Percentiles rank a stretch among this genome's conserved stretches.
phyloP scores from a whole-genome alignment of 2,329 filamentous ascomycete species.

The Mycocentrospora acerina region DNA sequence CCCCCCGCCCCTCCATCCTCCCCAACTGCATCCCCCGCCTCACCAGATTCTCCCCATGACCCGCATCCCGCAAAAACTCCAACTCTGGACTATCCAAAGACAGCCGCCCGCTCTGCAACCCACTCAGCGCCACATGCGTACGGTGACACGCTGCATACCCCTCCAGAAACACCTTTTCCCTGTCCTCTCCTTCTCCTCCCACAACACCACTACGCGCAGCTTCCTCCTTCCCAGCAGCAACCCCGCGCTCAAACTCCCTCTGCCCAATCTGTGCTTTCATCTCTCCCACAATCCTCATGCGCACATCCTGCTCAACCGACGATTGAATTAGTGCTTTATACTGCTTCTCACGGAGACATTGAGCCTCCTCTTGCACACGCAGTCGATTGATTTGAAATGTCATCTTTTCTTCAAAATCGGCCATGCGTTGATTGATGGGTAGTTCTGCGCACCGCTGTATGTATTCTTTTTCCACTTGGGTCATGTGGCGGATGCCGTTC shows the following conservation, averaged over 20 bases:
- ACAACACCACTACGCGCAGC: no score
- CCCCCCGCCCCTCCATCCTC: not conserved
- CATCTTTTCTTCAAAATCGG: slow-evolving; percentile 8
- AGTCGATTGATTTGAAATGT: slow-evolving; percentile 8
- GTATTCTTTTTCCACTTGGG: slow-evolving; percentile 6
- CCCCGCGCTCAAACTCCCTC: slow-evolving; percentile 16
- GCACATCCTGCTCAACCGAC: slow-evolving; percentile 9
- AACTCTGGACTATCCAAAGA: slow-evolving; percentile 17
- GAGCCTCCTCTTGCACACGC: slow-evolving; percentile 11
- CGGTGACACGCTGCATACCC: slow-evolving; percentile 21
- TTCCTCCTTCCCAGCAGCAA: slow-evolving; percentile 5
- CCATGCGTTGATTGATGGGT: not conserved
- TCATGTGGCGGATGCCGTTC: slow-evolving; percentile 10
- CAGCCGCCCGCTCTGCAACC: slow-evolving; percentile 16
- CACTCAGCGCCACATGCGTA: slow-evolving; percentile 8
- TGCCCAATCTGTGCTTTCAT: slow-evolving; percentile 1
- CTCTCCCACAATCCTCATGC: not conserved
- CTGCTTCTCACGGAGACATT: slow-evolving; percentile 20
- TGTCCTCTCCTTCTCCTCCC: no score
- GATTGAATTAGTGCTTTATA: slow-evolving; percentile 14
- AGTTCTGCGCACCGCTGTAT: slow-evolving; percentile 10
- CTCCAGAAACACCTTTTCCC: slow-evolving; percentile 11
- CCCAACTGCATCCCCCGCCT: slow-evolving; percentile 13
- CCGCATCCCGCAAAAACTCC: slow-evolving; percentile 19
- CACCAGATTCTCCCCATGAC: slow-evolving; percentile 16